Conservation (phyloP, 2,329 filamentous ascomycete genomes). For the Juglanconis juglandina region DNA sequence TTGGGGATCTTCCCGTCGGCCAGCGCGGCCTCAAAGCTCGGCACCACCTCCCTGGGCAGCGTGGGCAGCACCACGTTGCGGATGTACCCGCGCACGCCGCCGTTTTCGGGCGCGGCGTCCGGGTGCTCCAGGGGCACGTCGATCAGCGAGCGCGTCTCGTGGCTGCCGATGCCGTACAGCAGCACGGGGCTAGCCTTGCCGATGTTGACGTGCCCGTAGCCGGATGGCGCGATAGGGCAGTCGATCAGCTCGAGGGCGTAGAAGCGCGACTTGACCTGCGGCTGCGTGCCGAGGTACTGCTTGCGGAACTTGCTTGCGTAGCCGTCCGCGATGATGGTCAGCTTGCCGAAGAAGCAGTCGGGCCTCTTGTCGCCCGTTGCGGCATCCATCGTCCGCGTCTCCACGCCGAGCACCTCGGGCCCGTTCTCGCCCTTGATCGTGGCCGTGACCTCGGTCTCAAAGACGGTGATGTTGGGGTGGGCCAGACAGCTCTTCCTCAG, state of each 20-base stretch:
- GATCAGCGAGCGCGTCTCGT: constrained; percentile 85
- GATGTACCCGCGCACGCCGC: constrained; percentile 84
- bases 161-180: constrained; percentile 94
- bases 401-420: constrained; percentile 76
- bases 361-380: constrained; percentile 51
- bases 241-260: constrained; percentile 92
- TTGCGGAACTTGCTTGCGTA: constrained; percentile 92
- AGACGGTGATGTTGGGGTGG: constrained; percentile 80
- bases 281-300: constrained; percentile 63
- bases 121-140: constrained; percentile 79
- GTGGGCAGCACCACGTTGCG: constrained; percentile 70
- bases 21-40: constrained; percentile 72
- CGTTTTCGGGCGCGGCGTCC: constrained; percentile 67
- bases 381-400: constrained; percentile 63
- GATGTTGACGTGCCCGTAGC: constrained; percentile 85
- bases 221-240: constrained; percentile 68
- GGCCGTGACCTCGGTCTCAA: constrained; percentile 82
- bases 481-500: constrained; percentile 70
- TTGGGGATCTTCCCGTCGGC: constrained; percentile 71
- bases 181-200: constrained; percentile 73
- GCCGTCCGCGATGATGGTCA: constrained; percentile 89
- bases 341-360: constrained; percentile 81
- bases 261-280: constrained; percentile 79
- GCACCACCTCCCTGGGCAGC: constrained; percentile 68
- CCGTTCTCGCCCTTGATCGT: constrained; percentile 68